Base-by-base conservation (phyloP, 2,329 filamentous ascomycete species). In the Fusarium sp. region DNA sequence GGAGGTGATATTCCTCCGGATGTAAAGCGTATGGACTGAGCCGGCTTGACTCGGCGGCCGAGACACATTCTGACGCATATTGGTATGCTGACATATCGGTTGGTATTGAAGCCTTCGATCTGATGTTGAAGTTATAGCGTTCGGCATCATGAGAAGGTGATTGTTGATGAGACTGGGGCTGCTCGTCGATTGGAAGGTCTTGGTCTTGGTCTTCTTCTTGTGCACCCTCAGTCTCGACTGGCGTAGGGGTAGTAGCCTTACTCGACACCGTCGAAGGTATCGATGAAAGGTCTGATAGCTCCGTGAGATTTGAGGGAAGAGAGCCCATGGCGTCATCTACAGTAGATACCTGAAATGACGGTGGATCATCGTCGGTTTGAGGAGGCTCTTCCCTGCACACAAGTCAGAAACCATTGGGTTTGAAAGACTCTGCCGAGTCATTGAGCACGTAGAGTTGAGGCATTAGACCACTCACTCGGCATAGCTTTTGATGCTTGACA, bases 21-120 rank as follows among this genome's bases (percentile, higher is more conserved):
- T 98, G 94, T 42, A 99, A 84, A 15, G 93, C 91, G 81, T 96
- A 98, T 2, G 96, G 95, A 73, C 95, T 95, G 3, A 99, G 86
- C 63, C 96, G 88, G 44, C 94, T 98, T 13, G 93, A 92, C 81
- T 97, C 94, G 59, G 95, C 96, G 17, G 95, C 95, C 58, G 92
- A 88, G 65, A 97, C 92, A 79, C 94, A 97, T 83, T 99, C 94
- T 72, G 91, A 89, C n/a, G 94, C 95, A 83, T 97, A 98, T 66
- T 95, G 91, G 55, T 89, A 86, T 33, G 90, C 87, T 20, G 92
- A 86, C 49, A 98, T 81, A 69, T 92, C 88, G 61, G 89, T 84
- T 20, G 95, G 95, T 76, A 99, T 95, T 20, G 95, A 97, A 12
- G 94, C 93, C 76, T 91, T 94, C 17, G 94, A 92, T 44, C 88